Percentiles rank a stretch among this genome's conserved stretches.
These are phyloP conservation scores for Ceratocystis cubensis DNA, from an alignment of 2,329 filamentous ascomycete species.

Conservation along the genomic window DNA sequence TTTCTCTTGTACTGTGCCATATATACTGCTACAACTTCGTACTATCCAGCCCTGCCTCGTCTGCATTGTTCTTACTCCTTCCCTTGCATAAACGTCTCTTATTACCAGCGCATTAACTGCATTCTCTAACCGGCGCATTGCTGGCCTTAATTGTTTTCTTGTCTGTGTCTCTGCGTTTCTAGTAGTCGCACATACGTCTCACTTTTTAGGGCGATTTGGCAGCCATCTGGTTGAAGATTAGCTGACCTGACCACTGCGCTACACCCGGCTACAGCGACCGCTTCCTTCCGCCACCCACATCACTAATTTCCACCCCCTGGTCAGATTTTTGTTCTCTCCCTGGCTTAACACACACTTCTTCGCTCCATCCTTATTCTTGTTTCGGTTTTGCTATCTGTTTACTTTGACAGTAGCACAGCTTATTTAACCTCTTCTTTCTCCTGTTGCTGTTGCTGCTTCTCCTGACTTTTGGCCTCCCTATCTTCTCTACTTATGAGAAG, in stretches of 20 bases:
- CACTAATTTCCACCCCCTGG: constrained; percentile 3
- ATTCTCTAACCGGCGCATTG: background rate
- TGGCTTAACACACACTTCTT: background rate
- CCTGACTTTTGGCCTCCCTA: background rate
- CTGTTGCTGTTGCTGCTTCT: background rate
- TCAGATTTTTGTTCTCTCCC: background rate
- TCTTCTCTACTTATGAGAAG: constrained; percentile 41
- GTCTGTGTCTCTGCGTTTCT: background rate
- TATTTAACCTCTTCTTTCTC: background rate
- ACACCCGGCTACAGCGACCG: constrained; percentile 6
- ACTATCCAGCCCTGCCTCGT: background rate
- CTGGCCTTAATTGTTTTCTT: background rate
- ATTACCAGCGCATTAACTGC: background rate
- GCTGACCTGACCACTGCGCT: background rate
- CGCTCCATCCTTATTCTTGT: background rate
- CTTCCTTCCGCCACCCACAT: constrained; percentile 8
- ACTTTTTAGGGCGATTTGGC: background rate
- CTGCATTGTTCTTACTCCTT: background rate
- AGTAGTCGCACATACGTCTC: background rate
- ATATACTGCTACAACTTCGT: background rate
- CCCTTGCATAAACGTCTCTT: background rate
- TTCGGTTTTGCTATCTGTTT: background rate
- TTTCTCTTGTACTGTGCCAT: background rate
- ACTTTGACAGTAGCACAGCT: background rate
- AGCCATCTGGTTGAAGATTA: too few relatives aligned